Evolutionary conservation across 768 basidiomycete species (phyloP).

Genomic region (Serendipita sp.): DNA sequence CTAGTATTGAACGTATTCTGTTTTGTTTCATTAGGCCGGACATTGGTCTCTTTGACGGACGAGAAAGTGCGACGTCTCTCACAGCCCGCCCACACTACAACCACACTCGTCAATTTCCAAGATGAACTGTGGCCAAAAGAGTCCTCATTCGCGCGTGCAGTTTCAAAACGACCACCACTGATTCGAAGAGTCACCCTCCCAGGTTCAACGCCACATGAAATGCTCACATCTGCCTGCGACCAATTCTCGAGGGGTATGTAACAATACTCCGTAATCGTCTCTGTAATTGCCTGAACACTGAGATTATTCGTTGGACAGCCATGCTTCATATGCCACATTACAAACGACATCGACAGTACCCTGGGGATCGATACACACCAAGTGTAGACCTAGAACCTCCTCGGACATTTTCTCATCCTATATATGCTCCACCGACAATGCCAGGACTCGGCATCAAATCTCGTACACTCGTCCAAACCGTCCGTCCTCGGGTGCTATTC

Average conservation of each 20-base stretch:
- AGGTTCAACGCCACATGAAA: not conserved
- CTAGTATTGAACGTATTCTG: too few species aligned
- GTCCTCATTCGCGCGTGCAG: not conserved
- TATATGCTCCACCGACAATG: not conserved
- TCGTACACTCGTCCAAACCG: slow-evolving; percentile 20
- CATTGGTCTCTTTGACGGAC: slow-evolving; percentile 43
- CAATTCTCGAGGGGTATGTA: not conserved
- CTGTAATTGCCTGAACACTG: not conserved
- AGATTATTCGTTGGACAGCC: not conserved
- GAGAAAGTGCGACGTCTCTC: slow-evolving; percentile 19
- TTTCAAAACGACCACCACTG: not conserved
- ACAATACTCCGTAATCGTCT: not conserved
- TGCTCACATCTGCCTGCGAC: not conserved
- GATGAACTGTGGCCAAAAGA: slow-evolving; percentile 5
- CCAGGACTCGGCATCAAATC: not conserved
- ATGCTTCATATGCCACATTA: slow-evolving; percentile 1
- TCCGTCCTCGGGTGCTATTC: slow-evolving; percentile 41
- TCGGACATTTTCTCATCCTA: not conserved
- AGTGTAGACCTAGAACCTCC: not conserved
- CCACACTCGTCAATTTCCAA: not conserved
- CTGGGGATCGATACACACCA: not conserved
- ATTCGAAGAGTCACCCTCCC: not conserved
- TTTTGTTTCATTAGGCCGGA: slow-evolving; percentile 52
- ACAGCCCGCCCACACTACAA: not conserved
- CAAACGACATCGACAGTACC: not conserved